A percentile compares a stretch with the other conserved stretches of the same genome.
These are phyloP conservation scores for Sugiyamaella japonica DNA, from an alignment of 1,139 yeast genomes.

Conservation along the genomic window DNA sequence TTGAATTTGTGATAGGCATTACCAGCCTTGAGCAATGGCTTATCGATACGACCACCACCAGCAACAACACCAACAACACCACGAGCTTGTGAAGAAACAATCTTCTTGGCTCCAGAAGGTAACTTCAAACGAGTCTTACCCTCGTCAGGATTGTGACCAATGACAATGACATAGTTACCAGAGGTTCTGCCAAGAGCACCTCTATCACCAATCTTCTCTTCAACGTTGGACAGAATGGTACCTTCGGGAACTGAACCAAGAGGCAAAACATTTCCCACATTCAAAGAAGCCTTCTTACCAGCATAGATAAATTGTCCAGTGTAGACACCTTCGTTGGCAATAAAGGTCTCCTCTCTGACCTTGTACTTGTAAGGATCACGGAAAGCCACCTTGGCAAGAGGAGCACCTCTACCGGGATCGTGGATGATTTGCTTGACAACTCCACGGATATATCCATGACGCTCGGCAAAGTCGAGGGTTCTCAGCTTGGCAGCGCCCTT, in stretches of 20 bases:
- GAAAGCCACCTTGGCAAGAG: conserved; percentile 98
- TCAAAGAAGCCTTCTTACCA: conserved; percentile 97
- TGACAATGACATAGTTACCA: conserved; percentile 98
- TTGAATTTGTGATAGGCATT: conserved; percentile 99
- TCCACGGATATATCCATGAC: conserved; percentile 99
- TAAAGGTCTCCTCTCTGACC: conserved; percentile 97
- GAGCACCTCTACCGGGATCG: conserved; percentile 99
- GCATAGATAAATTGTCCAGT: conserved; percentile 99
- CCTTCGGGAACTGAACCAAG: conserved; percentile 98
- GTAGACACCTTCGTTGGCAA: conserved; percentile 99
- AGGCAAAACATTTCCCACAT: conserved; percentile 97
- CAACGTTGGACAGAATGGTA: conserved; percentile 97
- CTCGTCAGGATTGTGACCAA: conserved; percentile 99
- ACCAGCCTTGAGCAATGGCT: conserved; percentile 99
- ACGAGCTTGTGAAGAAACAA: conserved; percentile 93
- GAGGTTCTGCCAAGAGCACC: conserved; percentile 99
- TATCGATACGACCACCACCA: conserved; percentile 99
- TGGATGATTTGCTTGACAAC: conserved; percentile 97
- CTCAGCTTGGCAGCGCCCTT: conserved; percentile 99
- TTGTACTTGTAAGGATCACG: conserved; percentile 99
- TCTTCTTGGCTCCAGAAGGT: conserved; percentile 98
- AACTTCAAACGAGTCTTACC: conserved; percentile 98
- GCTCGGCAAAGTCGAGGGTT: conserved; percentile 98
- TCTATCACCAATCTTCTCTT: conserved; percentile 99
- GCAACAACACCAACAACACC: conserved; percentile 99